phyloP scores from a whole-genome alignment of 306 rosid species.

The Pyrus bretschneideri region DNA sequence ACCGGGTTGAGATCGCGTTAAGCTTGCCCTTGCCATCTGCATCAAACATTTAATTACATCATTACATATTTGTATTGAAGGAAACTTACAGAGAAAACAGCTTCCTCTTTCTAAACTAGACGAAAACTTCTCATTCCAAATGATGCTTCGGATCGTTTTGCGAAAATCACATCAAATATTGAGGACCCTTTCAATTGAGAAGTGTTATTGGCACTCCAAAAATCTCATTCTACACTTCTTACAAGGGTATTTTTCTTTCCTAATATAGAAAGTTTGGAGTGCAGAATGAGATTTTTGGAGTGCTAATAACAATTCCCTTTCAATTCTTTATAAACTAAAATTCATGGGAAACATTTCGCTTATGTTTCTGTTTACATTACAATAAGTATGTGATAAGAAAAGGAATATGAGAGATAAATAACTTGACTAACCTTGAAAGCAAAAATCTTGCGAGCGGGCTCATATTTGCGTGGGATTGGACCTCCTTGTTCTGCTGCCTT shows the following conservation, averaged over 20 bases:
- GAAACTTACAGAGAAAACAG: no score
- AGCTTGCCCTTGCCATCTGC: conserved; percentile 98
- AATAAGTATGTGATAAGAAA: not conserved
- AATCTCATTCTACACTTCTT: no score
- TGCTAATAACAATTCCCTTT: not conserved
- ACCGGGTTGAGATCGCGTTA: conserved; percentile 67
- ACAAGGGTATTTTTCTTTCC: no score
- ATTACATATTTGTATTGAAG: not conserved
- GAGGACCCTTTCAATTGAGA: not conserved
- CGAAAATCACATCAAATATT: not conserved
- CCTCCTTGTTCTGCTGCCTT: conserved; percentile 62
- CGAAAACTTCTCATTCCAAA: not conserved
- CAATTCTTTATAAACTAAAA: not conserved
- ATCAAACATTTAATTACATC: conserved; percentile 13
- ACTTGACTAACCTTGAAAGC: conserved; percentile 73
- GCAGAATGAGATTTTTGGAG: no score
- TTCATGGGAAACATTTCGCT: not conserved
- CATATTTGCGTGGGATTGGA: conserved; percentile 60
- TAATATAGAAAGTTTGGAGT: no score
- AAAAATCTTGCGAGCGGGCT: conserved; percentile 96
- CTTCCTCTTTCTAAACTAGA: not conserved
- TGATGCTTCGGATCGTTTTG: not conserved
- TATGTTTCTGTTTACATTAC: not conserved
- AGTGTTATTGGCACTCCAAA: no score
- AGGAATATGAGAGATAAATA: not conserved